Evolutionary conservation across 176 grass and related monocot species (phyloP), one percentile per base, ranked within the genome.

Genomic region (Phyllostachys edulis): DNA sequence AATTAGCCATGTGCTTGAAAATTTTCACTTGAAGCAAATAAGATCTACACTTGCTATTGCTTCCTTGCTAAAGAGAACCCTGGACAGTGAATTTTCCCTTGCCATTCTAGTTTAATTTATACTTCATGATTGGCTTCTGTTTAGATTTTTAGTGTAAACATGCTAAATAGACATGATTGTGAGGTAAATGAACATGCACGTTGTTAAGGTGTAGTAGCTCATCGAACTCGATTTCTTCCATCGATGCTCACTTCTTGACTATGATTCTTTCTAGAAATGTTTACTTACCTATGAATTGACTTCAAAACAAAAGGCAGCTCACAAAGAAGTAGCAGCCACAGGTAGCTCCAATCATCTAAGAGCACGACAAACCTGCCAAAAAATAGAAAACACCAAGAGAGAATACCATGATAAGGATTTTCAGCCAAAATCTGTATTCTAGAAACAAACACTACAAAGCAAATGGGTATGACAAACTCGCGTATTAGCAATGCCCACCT

Each of bases 21-120:
- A 46, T 77, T 85, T 87, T 82, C 85, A 98, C 92, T 55, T 98
- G 82, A 98, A 91, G 79, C 95, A 93, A 83, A 91, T 98, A 86
- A 92, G 95, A 75, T 91, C 82, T 57, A 91, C 95, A 39, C 82
- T 93, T 45, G 95, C 92, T 34, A 73, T 93, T 63, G 95, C 95
- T 27, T 94, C 89, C 47, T 82, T 93, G 57, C 88, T 95, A 84
- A 85, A 93, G 55, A 84, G 95, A 20, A 94, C 89, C 60, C 89
- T 98, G 84, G 95, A 89, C n/a, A n/a, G 94, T 91, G 49, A 80
- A 85, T 75, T 80, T 40, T 80, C 20, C 36, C 72, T 83, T 49
- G 50, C 23, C 18, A 18, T 76, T 50, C 55, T 75, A 56, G 9
- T 65, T n/a, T 64, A 41, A 38, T 83, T 86, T 61, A 81, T 55